Conservation (phyloP, 208 protist genomes). For the Novymonas esmeraldas region DNA sequence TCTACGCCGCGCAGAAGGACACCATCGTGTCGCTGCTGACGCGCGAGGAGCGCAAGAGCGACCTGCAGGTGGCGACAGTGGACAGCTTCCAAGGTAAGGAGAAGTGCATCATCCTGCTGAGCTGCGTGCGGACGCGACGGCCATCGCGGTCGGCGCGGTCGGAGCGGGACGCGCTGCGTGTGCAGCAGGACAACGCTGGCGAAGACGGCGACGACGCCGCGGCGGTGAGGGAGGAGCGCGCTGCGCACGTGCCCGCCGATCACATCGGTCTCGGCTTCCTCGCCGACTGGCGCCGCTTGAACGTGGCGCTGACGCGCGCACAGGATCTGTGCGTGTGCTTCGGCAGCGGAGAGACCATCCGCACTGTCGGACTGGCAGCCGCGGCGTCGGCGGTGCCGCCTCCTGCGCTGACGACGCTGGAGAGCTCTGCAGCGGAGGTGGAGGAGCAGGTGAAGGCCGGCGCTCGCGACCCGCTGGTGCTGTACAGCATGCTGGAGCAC, state of each 20-base stretch:
- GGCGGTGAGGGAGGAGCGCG: slow-evolving; percentile 15
- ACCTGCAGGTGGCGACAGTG: slow-evolving; percentile 87
- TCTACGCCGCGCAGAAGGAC: slow-evolving; percentile 76
- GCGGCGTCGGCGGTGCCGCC: slow-evolving; percentile 2
- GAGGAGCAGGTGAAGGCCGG: slow-evolving; percentile 26
- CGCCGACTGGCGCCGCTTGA: slow-evolving; percentile 86
- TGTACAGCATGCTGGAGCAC: slow-evolving; percentile 56
- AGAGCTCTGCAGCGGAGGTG: slow-evolving; percentile 27
- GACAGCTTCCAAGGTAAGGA: slow-evolving; percentile 95
- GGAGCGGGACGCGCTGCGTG: slow-evolving; percentile 25
- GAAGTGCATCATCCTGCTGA: slow-evolving; percentile 93
- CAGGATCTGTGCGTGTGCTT: slow-evolving; percentile 83
- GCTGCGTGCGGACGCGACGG: slow-evolving; percentile 76
- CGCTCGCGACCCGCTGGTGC: slow-evolving; percentile 65
- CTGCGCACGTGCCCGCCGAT: slow-evolving; percentile 16
- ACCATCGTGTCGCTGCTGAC: slow-evolving; percentile 49
- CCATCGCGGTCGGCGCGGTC: slow-evolving; percentile 26
- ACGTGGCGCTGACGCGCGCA: slow-evolving; percentile 94
- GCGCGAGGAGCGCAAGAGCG: slow-evolving; percentile 50
- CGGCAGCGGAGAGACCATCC: slow-evolving; percentile 49
- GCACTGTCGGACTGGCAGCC: slow-evolving; percentile 30
- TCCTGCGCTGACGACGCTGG: slow-evolving; percentile 20
- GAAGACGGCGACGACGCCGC: not conserved
- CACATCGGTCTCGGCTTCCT: slow-evolving; percentile 86
- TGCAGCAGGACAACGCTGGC: slow-evolving; percentile 19